A percentile compares a stretch with the other conserved stretches of the same genome.
These are phyloP conservation scores for Diplogelasinospora grovesii DNA, from an alignment of 495 filamentous ascomycete species.

Conservation along the genomic window DNA sequence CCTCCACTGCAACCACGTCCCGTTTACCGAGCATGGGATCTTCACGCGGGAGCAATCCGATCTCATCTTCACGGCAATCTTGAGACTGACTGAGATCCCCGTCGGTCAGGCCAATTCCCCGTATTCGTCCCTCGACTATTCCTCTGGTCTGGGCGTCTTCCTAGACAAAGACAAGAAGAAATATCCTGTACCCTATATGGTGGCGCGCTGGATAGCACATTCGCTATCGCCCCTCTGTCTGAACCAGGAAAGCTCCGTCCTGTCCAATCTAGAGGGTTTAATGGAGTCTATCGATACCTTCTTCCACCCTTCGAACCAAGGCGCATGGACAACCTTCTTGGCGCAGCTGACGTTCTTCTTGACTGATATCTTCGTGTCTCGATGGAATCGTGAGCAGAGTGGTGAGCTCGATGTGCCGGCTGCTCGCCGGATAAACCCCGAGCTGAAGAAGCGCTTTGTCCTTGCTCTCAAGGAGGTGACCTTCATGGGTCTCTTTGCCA, in stretches of 20 bases:
- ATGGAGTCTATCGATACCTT: slow-evolving; percentile 97
- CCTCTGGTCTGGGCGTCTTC: slow-evolving; percentile 72
- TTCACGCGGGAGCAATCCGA: slow-evolving; percentile 90
- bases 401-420: slow-evolving; percentile 81
- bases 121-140: slow-evolving; percentile 80
- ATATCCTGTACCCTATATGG: slow-evolving; percentile 82
- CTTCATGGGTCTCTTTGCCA: slow-evolving; percentile 97
- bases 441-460: slow-evolving; percentile 83
- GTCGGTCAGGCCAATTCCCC: slow-evolving; percentile 93
- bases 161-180: slow-evolving; percentile 89
- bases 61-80: slow-evolving; percentile 84
- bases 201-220: slow-evolving; percentile 93
- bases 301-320: slow-evolving; percentile 97
- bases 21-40: slow-evolving; percentile 82
- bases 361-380: slow-evolving; percentile 93
- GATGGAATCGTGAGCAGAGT: slow-evolving; percentile 91
- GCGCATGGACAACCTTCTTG: slow-evolving; percentile 82
- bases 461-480: slow-evolving; percentile 84
- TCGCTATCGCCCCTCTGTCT: slow-evolving; percentile 84
- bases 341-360: slow-evolving; percentile 89
- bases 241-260: slow-evolving; percentile 66
- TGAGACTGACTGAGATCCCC: slow-evolving; percentile 88
- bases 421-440: slow-evolving; percentile 70
- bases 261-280: slow-evolving; percentile 82
- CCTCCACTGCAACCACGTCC: slow-evolving; percentile 62